Base-by-base conservation (phyloP, 257 asterid genomes). In the Solanum sejunctum region DNA sequence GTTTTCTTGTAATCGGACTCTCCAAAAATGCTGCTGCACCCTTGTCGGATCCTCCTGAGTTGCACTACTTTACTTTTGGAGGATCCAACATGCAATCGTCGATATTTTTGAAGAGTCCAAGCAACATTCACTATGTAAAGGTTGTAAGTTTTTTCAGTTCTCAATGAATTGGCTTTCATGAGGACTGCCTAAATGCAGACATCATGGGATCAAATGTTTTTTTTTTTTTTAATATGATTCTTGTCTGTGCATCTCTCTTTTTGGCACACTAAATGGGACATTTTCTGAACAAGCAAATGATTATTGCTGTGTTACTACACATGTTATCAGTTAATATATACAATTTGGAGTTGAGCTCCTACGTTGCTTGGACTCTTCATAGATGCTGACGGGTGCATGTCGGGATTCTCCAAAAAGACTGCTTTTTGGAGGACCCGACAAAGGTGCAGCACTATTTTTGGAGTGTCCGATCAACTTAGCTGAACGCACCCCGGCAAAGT, bases 181-280 rank as follows among this genome's bases (percentile, higher is more conserved):
- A 39, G 58, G 79, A 86, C 88, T 85, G 83, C 92, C 92, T 88
- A 86, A 92, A 92, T 90, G 90, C 91, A 85, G 90, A 89, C 97
- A 93, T 90, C 88, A 87, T 89, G 92, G 95, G 93, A 91, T 92
- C 94, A 89, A 87, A 86, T 87, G 91, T 86, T 79, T 71, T 55
- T 45, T 15, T 86, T 70, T 82, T 63, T 73, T 81, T 4, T n/a
- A n/a, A n/a, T n/a, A 84, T 89, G 21, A 63, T 84, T 82, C 55
- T 47, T 36, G 41, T 84, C 18, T 80, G 47, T n/a, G 83, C 71
- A 77, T 84, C 73, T 77, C 16, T 26, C 36, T 57, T 56, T 66
- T 71, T 80, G 75, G 79, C 12, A 63, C 57, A 78, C 61, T 64
- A 83, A 87, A 75, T 82, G 45, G 60, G 39, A 21, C 81, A 60